phyloP scores from a whole-genome alignment of 805 yeast genomes.

The Priceomyces carsonii region DNA sequence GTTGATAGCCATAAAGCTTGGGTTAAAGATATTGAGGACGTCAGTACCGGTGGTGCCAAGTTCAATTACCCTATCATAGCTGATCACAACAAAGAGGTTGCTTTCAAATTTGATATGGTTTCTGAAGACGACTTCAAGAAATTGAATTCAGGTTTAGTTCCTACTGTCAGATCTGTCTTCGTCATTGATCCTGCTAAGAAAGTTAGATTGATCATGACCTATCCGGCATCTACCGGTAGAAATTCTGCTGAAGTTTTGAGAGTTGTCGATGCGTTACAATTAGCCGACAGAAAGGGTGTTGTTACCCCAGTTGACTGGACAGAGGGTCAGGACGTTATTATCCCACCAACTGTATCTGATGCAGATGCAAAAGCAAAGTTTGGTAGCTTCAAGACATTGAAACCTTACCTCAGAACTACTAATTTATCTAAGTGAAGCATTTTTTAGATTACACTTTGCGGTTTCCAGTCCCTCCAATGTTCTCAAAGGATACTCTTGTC shows the following conservation, averaged over 20 bases:
- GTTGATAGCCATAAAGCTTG: conserved; percentile 62
- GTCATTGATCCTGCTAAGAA: conserved; percentile 68
- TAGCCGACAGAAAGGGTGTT: conserved; percentile 59
- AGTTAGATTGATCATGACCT: conserved; percentile 61
- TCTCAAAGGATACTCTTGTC: conserved; percentile 17
- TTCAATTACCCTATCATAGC: conserved; percentile 69
- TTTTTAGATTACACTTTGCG: conserved; percentile 4
- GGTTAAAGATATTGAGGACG: conserved; percentile 72
- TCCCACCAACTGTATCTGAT: conserved; percentile 64
- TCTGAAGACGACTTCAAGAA: conserved; percentile 66
- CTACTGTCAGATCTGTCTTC: conserved; percentile 72
- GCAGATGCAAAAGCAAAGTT: conserved; percentile 59
- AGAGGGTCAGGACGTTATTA: conserved; percentile 71
- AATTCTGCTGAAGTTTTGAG: conserved; percentile 74
- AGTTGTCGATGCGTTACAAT: conserved; percentile 68
- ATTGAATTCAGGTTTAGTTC: conserved; percentile 58
- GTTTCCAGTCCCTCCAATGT: conserved; percentile 7
- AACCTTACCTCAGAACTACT: conserved; percentile 65
- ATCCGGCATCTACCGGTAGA: conserved; percentile 76
- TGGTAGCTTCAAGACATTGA: conserved; percentile 61
- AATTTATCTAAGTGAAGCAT: conserved; percentile 14
- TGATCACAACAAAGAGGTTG: conserved; percentile 61
- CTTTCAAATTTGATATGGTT: conserved; percentile 66
- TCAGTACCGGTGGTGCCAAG: conserved; percentile 52
- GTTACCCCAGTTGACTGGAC: conserved; percentile 77